A percentile compares a stretch with the other conserved stretches of the same genome.
These are phyloP conservation scores for Alternaria sp. DNA, from an alignment of 2,329 filamentous ascomycete species.

Conservation along the genomic window DNA sequence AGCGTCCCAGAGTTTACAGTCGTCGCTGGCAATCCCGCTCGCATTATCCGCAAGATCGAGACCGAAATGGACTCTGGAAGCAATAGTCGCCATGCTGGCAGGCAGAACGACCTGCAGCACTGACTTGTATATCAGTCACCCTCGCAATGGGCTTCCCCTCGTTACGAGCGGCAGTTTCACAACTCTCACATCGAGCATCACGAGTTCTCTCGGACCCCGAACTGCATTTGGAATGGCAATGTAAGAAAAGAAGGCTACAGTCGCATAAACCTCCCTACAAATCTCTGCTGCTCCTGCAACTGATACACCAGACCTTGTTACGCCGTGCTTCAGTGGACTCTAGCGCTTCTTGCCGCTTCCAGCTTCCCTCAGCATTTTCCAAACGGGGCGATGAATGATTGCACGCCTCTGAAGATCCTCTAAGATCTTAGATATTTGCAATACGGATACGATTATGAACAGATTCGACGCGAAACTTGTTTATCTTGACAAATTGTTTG, in stretches of 20 bases:
- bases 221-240: background rate
- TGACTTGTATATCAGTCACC: background rate
- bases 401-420: background rate
- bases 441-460: background rate
- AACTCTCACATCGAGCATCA: background rate
- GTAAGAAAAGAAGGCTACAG: background rate
- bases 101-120: background rate
- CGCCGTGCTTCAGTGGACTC: background rate
- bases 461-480: background rate
- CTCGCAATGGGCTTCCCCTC: background rate
- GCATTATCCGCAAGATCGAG: constrained; percentile 60
- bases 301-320: background rate
- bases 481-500: background rate
- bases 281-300: background rate
- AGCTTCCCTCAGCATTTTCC: background rate
- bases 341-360: constrained; percentile 1
- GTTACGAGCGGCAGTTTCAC: background rate
- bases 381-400: background rate
- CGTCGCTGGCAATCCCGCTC: constrained; percentile 72
- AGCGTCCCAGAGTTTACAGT: constrained; percentile 69
- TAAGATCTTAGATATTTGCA: background rate
- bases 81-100: constrained; percentile 7
- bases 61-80: constrained; percentile 40
- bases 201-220: background rate
- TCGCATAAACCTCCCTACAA: background rate